A percentile compares a stretch with the other conserved stretches of the same genome.
Evolutionary conservation across 2,329 filamentous ascomycete genomes (phyloP).

Genomic region (Calonectria hongkongensis): DNA sequence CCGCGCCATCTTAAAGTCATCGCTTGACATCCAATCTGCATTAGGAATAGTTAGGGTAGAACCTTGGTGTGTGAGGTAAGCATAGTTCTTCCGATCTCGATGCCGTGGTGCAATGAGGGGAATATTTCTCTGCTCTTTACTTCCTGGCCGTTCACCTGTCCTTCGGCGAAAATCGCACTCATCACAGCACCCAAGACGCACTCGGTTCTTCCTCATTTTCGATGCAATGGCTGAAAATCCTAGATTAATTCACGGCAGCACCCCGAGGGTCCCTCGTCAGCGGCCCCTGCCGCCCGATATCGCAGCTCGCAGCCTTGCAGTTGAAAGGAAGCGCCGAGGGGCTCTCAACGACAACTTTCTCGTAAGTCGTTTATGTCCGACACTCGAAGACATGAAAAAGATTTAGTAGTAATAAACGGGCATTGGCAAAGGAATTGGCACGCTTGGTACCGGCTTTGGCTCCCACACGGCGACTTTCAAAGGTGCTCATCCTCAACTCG

Average conservation of each 20-base stretch:
- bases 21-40: not conserved
- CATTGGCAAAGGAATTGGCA: not conserved
- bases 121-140: not conserved
- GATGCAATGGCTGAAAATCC: not conserved
- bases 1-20: not conserved
- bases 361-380: not conserved
- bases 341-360: constrained; percentile 4
- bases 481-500: constrained; percentile 6
- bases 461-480: not conserved
- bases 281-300: constrained; percentile 6
- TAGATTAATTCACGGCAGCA: not conserved
- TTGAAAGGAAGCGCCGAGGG: constrained; percentile 10
- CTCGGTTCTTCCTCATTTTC: not conserved
- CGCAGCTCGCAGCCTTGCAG: constrained; percentile 8
- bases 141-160: not conserved
- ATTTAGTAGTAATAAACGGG: not conserved
- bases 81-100: not conserved
- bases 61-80: constrained; percentile 11
- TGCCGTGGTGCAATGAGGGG: constrained; percentile 4
- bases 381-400: not conserved
- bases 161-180: not conserved
- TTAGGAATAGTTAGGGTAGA: not conserved
- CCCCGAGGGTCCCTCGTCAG: not conserved
- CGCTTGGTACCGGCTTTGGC: constrained; percentile 3
- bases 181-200: not conserved